phyloP scores from a whole-genome alignment of 2,329 filamentous ascomycete genomes.

The Beauveria caledonica region DNA sequence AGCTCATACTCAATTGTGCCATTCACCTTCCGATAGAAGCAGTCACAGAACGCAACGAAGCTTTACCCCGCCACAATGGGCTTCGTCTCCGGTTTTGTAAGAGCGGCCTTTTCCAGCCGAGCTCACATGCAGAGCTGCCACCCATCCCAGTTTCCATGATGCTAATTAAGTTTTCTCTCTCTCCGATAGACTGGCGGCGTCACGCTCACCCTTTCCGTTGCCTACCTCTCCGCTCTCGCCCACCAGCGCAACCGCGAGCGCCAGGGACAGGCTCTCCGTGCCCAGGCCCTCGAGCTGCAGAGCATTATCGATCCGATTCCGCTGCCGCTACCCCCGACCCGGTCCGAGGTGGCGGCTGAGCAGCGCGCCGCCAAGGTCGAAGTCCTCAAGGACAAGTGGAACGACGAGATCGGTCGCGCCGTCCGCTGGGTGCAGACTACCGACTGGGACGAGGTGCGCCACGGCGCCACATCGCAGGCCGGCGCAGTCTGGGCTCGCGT shows the following conservation, averaged over 20 bases:
- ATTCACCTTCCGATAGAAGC: conserved; percentile 4
- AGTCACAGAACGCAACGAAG: conserved; percentile 5
- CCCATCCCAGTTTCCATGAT: background rate
- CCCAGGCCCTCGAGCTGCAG: conserved; percentile 47
- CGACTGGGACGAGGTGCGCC: conserved; percentile 56
- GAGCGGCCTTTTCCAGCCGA: conserved; percentile 22
- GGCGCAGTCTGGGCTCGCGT: conserved; percentile 36
- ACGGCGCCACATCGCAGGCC: conserved; percentile 44
- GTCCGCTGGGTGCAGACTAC: conserved; percentile 58
- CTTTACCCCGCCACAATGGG: conserved; percentile 45
- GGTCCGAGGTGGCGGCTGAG: conserved; percentile 41
- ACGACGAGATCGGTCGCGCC: conserved; percentile 60
- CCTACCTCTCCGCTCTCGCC: conserved; percentile 63
- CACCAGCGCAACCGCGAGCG: conserved; percentile 60
- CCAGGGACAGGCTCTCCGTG: conserved; percentile 48
- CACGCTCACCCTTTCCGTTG: conserved; percentile 63
- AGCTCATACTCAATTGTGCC: conserved; percentile 17
- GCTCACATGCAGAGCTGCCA: background rate
- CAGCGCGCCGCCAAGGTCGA: conserved; percentile 52
- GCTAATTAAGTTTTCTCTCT: background rate
- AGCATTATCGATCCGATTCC: conserved; percentile 42
- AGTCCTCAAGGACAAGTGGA: conserved; percentile 69
- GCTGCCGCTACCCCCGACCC: conserved; percentile 39
- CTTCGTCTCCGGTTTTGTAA: conserved; percentile 66
- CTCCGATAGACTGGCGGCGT: conserved; percentile 59